A percentile compares a stretch with the other conserved stretches of the same genome.
Conservation (phyloP, 352 stramenopile species). For the Phytophthora tentaculata region DNA sequence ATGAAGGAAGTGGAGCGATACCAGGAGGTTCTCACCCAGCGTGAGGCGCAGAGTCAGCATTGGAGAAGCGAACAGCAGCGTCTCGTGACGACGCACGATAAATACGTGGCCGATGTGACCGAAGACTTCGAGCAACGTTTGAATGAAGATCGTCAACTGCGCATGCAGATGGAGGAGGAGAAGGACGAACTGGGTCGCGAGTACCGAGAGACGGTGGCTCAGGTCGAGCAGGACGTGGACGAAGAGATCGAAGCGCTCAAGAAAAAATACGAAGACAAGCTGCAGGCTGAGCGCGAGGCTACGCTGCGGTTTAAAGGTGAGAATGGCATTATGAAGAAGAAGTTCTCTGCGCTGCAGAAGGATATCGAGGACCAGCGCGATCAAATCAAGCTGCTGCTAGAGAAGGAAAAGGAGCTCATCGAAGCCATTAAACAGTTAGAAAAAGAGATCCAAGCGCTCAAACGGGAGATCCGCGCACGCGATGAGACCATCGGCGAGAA, state of each 20-base stretch:
- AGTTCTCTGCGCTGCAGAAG: slow-evolving; percentile 90
- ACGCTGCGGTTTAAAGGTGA: slow-evolving; percentile 93
- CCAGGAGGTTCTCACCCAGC: slow-evolving; percentile 84
- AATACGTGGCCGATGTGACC: slow-evolving; percentile 90
- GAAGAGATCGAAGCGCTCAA: slow-evolving; percentile 90
- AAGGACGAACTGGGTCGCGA: slow-evolving; percentile 83
- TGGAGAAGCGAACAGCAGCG: slow-evolving; percentile 75
- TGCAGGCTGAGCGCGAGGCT: slow-evolving; percentile 85
- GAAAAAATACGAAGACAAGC: slow-evolving; percentile 87
- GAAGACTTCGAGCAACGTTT: slow-evolving; percentile 93
- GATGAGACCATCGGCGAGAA: slow-evolving; percentile 96
- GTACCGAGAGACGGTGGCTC: slow-evolving; percentile 75
- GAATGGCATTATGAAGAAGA: slow-evolving; percentile 96
- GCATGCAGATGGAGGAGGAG: slow-evolving; percentile 87
- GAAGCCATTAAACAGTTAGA: slow-evolving; percentile 87
- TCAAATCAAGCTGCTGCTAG: slow-evolving; percentile 86
- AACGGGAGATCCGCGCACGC: slow-evolving; percentile 94
- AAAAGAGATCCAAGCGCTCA: slow-evolving; percentile 93
- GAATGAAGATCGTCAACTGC: slow-evolving; percentile 82
- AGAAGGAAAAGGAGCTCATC: slow-evolving; percentile 90
- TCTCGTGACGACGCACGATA: slow-evolving; percentile 70
- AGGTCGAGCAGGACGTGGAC: slow-evolving; percentile 89
- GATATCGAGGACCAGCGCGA: slow-evolving; percentile 93
- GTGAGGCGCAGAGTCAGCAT: slow-evolving; percentile 81
- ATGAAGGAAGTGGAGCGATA: slow-evolving; percentile 94